Conservation (phyloP, 768 basidiomycete species). For the Rickenella mellea region DNA sequence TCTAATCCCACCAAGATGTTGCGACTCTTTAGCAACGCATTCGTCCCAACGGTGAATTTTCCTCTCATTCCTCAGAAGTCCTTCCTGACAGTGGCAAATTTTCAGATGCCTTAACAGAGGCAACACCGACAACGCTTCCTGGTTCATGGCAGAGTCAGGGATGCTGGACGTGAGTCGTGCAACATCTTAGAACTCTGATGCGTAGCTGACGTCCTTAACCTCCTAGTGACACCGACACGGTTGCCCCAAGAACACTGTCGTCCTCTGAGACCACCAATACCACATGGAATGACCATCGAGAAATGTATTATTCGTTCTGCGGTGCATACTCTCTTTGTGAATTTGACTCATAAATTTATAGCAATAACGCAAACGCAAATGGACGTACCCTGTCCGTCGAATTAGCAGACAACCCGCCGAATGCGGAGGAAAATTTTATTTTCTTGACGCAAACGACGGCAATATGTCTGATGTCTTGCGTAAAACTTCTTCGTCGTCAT, state of each 20-base stretch:
- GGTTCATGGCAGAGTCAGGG: conserved; percentile 14
- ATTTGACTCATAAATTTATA: conserved; percentile 10
- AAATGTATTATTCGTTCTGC: conserved; percentile 35
- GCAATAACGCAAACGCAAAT: conserved; percentile 43
- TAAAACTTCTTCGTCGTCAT: conserved; percentile 20
- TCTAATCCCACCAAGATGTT: too few species aligned
- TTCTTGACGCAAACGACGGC: conserved; percentile 63
- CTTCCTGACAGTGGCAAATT: too few species aligned
- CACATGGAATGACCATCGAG: conserved; percentile 54
- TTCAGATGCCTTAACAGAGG: too few species aligned
- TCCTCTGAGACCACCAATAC: conserved; percentile 35
- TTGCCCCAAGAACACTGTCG: conserved; percentile 47
- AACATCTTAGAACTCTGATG: neutral
- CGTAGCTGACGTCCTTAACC: neutral
- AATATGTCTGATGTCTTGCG: conserved; percentile 60
- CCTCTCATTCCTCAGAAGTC: too few species aligned
- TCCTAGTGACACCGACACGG: conserved; percentile 39
- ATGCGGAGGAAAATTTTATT: too few species aligned
- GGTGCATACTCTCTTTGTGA: conserved; percentile 41
- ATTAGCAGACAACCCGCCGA: conserved; percentile 26
- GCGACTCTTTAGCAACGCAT: too few species aligned
- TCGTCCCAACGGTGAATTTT: too few species aligned
- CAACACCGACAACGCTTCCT: conserved; percentile 12
- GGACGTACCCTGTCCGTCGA: conserved; percentile 51
- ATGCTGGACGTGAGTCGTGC: conserved; percentile 12